A percentile compares a stretch with the other conserved stretches of the same genome.
phyloP scores from a whole-genome alignment of 2,329 filamentous ascomycete species.

The Corynespora cassiicola region DNA sequence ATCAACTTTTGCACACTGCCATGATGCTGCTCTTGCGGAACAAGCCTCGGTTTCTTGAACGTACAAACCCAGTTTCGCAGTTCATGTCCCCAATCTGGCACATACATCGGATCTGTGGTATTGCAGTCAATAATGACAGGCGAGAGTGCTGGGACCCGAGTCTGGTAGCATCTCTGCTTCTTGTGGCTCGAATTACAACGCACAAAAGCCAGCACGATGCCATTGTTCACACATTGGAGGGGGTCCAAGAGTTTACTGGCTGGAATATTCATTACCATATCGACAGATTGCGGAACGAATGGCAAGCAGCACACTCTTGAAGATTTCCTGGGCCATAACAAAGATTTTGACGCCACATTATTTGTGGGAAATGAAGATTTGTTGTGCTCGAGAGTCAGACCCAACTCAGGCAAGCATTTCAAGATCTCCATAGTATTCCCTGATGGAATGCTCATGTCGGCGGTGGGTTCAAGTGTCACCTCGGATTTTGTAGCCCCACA shows the following conservation, averaged over 20 bases:
- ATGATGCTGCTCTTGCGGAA: slow-evolving; percentile 60
- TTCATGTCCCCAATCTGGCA: slow-evolving; percentile 57
- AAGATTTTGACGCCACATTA: too few species aligned
- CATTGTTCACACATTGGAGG: slow-evolving; percentile 49
- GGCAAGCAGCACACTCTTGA: slow-evolving; percentile 26
- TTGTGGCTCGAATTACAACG: slow-evolving; percentile 56
- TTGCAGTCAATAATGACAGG: slow-evolving; percentile 55
- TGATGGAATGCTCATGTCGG: too few species aligned
- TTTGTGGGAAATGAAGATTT: too few species aligned
- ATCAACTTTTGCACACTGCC: slow-evolving; percentile 64
- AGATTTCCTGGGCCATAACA: too few species aligned
- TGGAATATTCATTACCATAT: slow-evolving; percentile 43
- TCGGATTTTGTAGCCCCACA: slow-evolving; percentile 33
- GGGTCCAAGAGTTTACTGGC: slow-evolving; percentile 50
- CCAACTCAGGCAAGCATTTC: neutral
- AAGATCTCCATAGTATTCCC: too few species aligned
- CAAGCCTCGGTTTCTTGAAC: slow-evolving; percentile 54
- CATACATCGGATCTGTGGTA: slow-evolving; percentile 57
- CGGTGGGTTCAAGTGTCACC: slow-evolving; percentile 5
- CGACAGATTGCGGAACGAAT: slow-evolving; percentile 21
- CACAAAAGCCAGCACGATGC: slow-evolving; percentile 56
- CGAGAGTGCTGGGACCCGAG: slow-evolving; percentile 56
- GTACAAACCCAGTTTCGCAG: slow-evolving; percentile 34
- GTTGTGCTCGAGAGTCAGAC: too few species aligned
- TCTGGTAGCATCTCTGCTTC: slow-evolving; percentile 54